phyloP scores from a whole-genome alignment of 495 filamentous ascomycete genomes.

The Neurospora sp. region DNA sequence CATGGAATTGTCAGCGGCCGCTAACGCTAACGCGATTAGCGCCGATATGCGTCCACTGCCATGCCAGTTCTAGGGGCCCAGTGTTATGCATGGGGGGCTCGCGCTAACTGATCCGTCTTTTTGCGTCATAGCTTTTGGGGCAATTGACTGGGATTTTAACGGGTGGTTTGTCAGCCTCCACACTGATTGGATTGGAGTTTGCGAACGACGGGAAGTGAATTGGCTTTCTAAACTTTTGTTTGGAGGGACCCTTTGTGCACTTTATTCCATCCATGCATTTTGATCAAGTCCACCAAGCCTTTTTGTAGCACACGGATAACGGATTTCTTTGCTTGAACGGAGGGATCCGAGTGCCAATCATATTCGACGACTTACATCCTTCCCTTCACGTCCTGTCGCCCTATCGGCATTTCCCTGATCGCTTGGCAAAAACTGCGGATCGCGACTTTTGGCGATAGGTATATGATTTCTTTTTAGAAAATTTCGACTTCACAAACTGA shows the following conservation, averaged over 20 bases:
- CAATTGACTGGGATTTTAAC: not conserved
- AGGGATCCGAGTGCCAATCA: not conserved
- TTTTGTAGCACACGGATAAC: not conserved
- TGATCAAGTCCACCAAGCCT: not conserved
- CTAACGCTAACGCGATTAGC: not conserved
- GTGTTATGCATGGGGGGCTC: conserved; percentile 1
- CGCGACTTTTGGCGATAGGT: not conserved
- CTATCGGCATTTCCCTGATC: not conserved
- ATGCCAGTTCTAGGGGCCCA: not conserved
- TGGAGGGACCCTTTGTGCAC: not conserved
- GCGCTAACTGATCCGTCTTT: not conserved
- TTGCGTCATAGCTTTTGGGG: conserved; percentile 19
- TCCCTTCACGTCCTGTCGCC: not conserved
- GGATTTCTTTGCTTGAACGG: not conserved
- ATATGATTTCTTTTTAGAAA: not conserved
- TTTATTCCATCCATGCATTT: not conserved
- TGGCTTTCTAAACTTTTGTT: not conserved
- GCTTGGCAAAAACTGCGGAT: not conserved
- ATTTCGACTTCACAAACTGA: not conserved
- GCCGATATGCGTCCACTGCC: not conserved
- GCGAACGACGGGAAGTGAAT: not conserved
- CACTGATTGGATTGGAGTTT: not conserved
- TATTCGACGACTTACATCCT: not conserved
- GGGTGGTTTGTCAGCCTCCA: not conserved
- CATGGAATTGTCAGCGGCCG: not conserved